phyloP scores from a whole-genome alignment of 2,329 filamentous ascomycete species.

The Metarhizium album region DNA sequence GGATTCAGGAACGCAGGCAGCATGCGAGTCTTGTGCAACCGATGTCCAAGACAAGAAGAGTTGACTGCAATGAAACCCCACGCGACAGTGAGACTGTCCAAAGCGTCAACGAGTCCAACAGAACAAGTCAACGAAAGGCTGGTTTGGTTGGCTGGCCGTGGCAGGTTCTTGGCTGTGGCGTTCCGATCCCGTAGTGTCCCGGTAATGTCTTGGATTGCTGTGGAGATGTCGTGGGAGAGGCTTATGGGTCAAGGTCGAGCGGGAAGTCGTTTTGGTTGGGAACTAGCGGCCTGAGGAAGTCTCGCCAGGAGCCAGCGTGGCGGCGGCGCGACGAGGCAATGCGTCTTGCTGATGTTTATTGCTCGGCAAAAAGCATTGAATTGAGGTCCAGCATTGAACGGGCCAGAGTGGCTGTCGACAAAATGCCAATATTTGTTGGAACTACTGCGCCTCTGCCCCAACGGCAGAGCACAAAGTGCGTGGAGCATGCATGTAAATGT shows the following conservation, averaged over 20 bases:
- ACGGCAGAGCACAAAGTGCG: background rate
- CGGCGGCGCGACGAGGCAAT: no score
- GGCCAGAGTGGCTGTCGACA: background rate
- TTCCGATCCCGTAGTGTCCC: slow-evolving; percentile 2
- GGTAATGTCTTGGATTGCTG: slow-evolving; percentile 1
- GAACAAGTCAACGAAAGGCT: background rate
- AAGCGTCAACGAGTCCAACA: background rate
- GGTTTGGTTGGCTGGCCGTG: background rate
- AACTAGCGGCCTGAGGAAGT: no score
- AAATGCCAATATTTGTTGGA: background rate
- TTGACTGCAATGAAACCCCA: background rate
- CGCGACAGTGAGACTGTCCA: slow-evolving; percentile 1
- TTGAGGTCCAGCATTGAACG: background rate
- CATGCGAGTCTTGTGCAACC: background rate
- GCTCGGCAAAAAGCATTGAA: background rate
- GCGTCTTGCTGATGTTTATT: no score
- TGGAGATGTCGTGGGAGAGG: no score
- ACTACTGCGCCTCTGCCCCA: background rate
- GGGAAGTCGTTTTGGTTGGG: background rate
- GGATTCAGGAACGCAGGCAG: background rate
- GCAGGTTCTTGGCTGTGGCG: background rate
- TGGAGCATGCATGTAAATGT: no score
- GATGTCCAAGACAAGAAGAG: background rate
- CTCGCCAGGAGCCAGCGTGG: no score
- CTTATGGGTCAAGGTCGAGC: background rate